Evolutionary conservation across 768 basidiomycete genomes (phyloP).

Genomic region (Rubroboletus satanas): DNA sequence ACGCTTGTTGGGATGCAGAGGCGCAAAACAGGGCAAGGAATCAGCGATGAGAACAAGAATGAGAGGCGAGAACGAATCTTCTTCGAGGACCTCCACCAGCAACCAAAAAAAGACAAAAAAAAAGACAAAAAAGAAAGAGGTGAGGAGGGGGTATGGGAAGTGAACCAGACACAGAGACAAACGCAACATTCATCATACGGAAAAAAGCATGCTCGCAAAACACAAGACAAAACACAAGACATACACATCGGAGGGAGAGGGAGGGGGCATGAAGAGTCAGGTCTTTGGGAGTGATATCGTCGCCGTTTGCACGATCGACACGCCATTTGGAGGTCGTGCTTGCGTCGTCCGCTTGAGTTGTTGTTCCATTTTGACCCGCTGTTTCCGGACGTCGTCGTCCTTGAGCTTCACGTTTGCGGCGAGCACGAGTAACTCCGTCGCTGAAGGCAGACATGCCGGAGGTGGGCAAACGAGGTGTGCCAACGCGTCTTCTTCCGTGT

Average conservation of each 20-base stretch:
- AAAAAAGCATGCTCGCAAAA: slow-evolving; percentile 8
- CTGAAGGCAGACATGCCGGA: slow-evolving; percentile 49
- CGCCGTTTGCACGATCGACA: slow-evolving; percentile 23
- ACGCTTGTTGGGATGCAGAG: slow-evolving; percentile 14
- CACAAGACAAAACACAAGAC: background rate
- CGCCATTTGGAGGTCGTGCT: slow-evolving; percentile 30
- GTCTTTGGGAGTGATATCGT: slow-evolving; percentile 30
- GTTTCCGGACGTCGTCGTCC: slow-evolving; percentile 76
- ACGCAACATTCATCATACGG: slow-evolving; percentile 3
- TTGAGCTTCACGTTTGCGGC: slow-evolving; percentile 66
- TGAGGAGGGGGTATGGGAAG: too few relatives aligned
- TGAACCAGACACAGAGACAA: background rate
- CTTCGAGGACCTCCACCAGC: background rate
- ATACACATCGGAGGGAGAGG: background rate
- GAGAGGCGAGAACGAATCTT: background rate
- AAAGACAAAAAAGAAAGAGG: too few relatives aligned
- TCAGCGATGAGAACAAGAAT: background rate
- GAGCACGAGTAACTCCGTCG: slow-evolving; percentile 59
- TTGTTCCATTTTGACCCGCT: slow-evolving; percentile 71
- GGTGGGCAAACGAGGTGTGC: slow-evolving; percentile 50
- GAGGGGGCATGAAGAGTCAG: background rate
- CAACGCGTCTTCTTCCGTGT: slow-evolving; percentile 45
- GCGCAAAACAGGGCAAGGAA: background rate
- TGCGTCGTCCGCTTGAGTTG: slow-evolving; percentile 60
- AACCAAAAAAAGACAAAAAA: background rate